phyloP scores from a whole-genome alignment of 2,329 filamentous ascomycete genomes.

The Verticillium nonalfalfae region DNA sequence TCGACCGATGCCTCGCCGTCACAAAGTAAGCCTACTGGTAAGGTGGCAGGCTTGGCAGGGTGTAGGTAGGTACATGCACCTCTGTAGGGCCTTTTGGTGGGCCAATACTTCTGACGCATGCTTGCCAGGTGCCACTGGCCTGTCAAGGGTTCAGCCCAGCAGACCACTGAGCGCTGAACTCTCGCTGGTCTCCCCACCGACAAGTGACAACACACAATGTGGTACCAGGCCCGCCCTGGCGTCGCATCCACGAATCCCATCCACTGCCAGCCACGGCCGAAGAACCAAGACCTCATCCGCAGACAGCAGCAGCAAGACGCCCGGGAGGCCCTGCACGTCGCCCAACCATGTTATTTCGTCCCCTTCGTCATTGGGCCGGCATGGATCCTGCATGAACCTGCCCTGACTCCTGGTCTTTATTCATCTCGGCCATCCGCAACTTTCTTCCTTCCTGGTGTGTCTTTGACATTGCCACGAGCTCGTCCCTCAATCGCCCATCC shows the following conservation, averaged over 20 bases:
- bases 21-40: too few species aligned
- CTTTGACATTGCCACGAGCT: neutral
- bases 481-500: neutral
- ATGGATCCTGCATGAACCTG: neutral
- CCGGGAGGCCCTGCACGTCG: neutral
- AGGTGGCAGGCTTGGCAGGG: too few species aligned
- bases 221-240: neutral
- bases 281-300: neutral
- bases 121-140: too few species aligned
- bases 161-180: neutral
- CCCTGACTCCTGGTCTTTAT: neutral
- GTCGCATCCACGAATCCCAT: neutral
- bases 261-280: neutral
- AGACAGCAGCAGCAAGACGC: neutral
- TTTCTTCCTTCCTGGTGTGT: neutral
- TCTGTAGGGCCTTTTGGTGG: too few species aligned
- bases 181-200: neutral
- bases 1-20: too few species aligned
- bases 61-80: too few species aligned
- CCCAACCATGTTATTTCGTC: neutral
- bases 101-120: too few species aligned
- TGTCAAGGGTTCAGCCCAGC: neutral
- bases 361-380: neutral
- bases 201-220: neutral
- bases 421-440: neutral